Percentiles rank a stretch among this genome's conserved stretches.
phyloP scores from a whole-genome alignment of 306 rosid genomes.

The Sindora glabra region DNA sequence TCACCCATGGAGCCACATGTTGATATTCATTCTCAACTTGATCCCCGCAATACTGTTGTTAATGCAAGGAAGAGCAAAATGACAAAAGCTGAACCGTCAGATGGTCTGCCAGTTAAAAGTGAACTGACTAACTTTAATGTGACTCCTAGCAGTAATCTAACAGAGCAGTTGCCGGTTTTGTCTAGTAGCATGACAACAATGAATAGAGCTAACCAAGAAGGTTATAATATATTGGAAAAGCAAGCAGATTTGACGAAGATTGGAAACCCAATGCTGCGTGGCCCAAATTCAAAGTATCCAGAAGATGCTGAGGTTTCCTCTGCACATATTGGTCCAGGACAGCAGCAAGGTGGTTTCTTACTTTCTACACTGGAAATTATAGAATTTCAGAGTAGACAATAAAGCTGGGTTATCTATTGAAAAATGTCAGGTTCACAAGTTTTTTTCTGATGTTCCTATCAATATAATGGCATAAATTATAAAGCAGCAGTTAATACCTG shows the following conservation, averaged over 20 bases:
- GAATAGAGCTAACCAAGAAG: slow-evolving; percentile 53
- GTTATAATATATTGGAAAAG: slow-evolving; percentile 36
- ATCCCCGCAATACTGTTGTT: slow-evolving; percentile 48
- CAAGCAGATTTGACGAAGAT: slow-evolving; percentile 39
- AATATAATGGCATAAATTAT: slow-evolving; percentile 24
- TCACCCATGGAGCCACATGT: slow-evolving; percentile 47
- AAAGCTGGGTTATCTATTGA: slow-evolving; percentile 30
- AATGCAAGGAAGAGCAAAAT: slow-evolving; percentile 79
- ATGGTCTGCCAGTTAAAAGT: slow-evolving; percentile 56
- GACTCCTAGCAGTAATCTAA: slow-evolving; percentile 37
- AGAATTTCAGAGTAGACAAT: slow-evolving; percentile 39
- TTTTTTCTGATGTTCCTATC: slow-evolving; percentile 30
- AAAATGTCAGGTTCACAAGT: slow-evolving; percentile 39
- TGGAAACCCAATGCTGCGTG: slow-evolving; percentile 34
- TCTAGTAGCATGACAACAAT: slow-evolving; percentile 45
- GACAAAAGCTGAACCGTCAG: slow-evolving; percentile 57
- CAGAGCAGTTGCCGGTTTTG: slow-evolving; percentile 35
- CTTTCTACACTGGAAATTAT: slow-evolving; percentile 21
- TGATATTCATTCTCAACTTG: slow-evolving; percentile 60
- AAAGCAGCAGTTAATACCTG: slow-evolving; percentile 27
- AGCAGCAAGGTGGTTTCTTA: slow-evolving; percentile 36
- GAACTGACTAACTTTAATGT: slow-evolving; percentile 40
- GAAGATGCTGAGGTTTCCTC: slow-evolving; percentile 58
- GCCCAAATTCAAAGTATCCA: slow-evolving; percentile 33
- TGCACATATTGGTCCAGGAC: slow-evolving; percentile 31